Conservation (phyloP, 2,329 filamentous ascomycete genomes). For the Stylonectria norvegica region DNA sequence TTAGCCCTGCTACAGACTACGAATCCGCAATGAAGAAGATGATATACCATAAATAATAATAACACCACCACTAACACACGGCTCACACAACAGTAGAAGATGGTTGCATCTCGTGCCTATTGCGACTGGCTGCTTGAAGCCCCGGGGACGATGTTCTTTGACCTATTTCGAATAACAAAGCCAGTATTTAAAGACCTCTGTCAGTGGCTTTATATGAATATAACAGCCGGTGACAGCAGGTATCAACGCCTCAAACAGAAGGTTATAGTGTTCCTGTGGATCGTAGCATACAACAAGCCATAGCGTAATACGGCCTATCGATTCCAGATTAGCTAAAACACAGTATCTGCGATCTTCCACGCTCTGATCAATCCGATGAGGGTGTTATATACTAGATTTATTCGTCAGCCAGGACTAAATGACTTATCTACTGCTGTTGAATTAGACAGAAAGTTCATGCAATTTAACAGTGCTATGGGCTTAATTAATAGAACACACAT, state of each 20-base stretch:
- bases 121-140: neutral
- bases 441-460: neutral
- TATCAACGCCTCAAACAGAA: neutral
- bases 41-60: no score
- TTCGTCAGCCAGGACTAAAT: slow-evolving; percentile 2
- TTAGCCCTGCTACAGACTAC: no score
- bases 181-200: neutral
- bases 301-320: neutral
- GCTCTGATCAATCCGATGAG: neutral
- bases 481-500: neutral
- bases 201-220: neutral
- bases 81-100: no score
- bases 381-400: neutral
- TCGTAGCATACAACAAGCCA: slow-evolving; percentile 1
- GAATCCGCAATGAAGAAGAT: no score
- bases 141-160: neutral
- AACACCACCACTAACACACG: no score
- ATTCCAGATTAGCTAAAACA: neutral
- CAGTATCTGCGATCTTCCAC: neutral
- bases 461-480: slow-evolving; percentile 1
- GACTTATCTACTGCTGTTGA: neutral
- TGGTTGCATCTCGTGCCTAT: no score
- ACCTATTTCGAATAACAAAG: neutral
- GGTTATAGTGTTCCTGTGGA: neutral
- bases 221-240: neutral